phyloP scores from a whole-genome alignment of 2,329 filamentous ascomycete species.

The Bipolaris cookei region DNA sequence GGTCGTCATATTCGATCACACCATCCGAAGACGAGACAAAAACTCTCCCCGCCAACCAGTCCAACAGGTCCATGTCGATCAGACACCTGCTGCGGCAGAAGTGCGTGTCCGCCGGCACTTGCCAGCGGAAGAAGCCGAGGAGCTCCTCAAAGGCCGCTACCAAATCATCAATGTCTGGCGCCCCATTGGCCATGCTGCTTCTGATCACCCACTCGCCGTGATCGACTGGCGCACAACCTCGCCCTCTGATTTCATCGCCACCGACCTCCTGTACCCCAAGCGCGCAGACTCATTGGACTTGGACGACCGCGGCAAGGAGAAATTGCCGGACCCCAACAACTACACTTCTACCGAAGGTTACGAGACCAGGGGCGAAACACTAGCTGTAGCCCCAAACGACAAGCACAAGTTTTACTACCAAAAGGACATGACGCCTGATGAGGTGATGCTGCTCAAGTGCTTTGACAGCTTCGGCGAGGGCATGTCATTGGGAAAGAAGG shows the following conservation, averaged over 20 bases:
- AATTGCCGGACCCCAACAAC: constrained; percentile 57
- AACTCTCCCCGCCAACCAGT: constrained; percentile 67
- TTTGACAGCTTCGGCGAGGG: constrained; percentile 55
- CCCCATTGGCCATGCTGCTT: constrained; percentile 68
- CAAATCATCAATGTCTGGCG: constrained; percentile 76
- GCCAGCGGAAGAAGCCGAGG: constrained; percentile 61
- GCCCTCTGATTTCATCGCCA: constrained; percentile 64
- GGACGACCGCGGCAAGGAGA: constrained; percentile 66
- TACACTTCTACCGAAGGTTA: constrained; percentile 64
- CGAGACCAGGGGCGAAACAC: constrained; percentile 68
- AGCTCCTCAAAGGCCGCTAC: constrained; percentile 63
- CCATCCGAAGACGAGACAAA: constrained; percentile 65
- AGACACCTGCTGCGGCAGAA: constrained; percentile 68
- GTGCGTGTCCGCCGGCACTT: constrained; percentile 68
- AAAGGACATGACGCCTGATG: constrained; percentile 69
- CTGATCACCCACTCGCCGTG: constrained; percentile 71
- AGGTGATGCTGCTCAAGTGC: constrained; percentile 61
- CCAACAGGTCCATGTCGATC: constrained; percentile 74
- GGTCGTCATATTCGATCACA: constrained; percentile 75
- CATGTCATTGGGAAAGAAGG: constrained; percentile 48
- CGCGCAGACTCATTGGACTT: constrained; percentile 47
- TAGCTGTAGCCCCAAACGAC: constrained; percentile 63
- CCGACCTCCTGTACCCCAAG: constrained; percentile 67
- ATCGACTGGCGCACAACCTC: constrained; percentile 68
- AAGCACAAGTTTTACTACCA: constrained; percentile 68